Conservation (phyloP, 164 flowering plant species). For the Sextonia rubra region DNA sequence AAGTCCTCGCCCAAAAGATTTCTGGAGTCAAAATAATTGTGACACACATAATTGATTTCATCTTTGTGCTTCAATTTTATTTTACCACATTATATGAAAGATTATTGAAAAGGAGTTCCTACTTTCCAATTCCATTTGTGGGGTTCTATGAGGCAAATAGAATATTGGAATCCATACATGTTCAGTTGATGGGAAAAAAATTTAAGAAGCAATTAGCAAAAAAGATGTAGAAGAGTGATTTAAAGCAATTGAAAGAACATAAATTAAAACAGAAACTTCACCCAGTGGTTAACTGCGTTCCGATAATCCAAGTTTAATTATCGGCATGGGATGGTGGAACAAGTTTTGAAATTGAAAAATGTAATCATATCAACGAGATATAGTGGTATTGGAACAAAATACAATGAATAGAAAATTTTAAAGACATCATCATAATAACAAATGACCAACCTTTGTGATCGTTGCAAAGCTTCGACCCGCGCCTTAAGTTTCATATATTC, state of each 20-base stretch:
- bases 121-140: neutral
- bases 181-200: too few relatives aligned
- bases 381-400: neutral
- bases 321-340: neutral
- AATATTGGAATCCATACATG: neutral
- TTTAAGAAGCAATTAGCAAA: too few relatives aligned
- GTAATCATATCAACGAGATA: neutral
- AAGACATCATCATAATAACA: neutral
- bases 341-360: too few relatives aligned
- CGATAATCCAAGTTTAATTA: too few relatives aligned
- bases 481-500: constrained; percentile 93
- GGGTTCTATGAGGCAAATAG: neutral
- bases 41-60: neutral
- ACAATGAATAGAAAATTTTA: neutral
- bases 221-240: too few relatives aligned
- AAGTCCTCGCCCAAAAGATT: constrained; percentile 93
- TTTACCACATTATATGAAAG: neutral
- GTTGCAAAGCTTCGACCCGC: constrained; percentile 73
- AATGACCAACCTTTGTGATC: constrained; percentile 57
- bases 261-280: too few relatives aligned
- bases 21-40: constrained; percentile 29
- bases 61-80: neutral
- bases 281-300: too few relatives aligned
- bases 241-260: too few relatives aligned
- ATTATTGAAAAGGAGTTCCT: neutral